Evolutionary conservation across 768 basidiomycete species (phyloP), one percentile per base, ranked within the genome.

Genomic region (Botryobasidium botryosum): DNA sequence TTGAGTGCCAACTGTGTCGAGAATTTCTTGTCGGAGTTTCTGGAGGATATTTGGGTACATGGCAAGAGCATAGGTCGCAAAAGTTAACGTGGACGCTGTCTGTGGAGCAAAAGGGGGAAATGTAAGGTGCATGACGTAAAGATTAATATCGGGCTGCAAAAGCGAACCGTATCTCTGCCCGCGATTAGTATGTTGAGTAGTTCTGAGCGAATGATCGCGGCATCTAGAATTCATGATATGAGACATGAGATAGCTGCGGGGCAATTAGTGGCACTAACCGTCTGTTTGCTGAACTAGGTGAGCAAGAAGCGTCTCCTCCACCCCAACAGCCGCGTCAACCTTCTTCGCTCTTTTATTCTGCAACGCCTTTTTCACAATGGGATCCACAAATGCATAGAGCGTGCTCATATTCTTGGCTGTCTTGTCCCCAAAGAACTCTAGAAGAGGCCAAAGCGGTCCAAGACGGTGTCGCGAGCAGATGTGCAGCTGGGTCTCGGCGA

Each of bases 101-200:
- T 59, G 48, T 17, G 49, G 44, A 35, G 8, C 29, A 35, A 32
- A 8, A 35, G 17, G 23, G n/a, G 46, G 24, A 33, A 28, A 32
- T 35, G 32, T 24, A 26, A n/a, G 24, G 26, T n/a, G 41, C 12
- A 21, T 15, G 28, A 40, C 10, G 35, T 35, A 26, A 35, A 25
- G 3, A 50, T 41, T 42, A 18, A 35, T 12, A 4, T 13, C 10
- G 18, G 13, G 13, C 15, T 24, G 8, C 17, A 35, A 45, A 35
- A 44, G 64, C 71, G 38, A 35, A 79, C 79, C 28, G 84, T 85
- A 60, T 88, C 84, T 44, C 84, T 62, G 20, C 79, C 70, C 4
- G 84, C 84, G 8, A 86, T 63, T 2, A 88, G 62, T 57, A 85
- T 74, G 54, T 74, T 86, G 39, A 86, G 65, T 10, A 86, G 59